Evolutionary conservation across 768 basidiomycete species (phyloP).

Genomic region (Russula sp.): DNA sequence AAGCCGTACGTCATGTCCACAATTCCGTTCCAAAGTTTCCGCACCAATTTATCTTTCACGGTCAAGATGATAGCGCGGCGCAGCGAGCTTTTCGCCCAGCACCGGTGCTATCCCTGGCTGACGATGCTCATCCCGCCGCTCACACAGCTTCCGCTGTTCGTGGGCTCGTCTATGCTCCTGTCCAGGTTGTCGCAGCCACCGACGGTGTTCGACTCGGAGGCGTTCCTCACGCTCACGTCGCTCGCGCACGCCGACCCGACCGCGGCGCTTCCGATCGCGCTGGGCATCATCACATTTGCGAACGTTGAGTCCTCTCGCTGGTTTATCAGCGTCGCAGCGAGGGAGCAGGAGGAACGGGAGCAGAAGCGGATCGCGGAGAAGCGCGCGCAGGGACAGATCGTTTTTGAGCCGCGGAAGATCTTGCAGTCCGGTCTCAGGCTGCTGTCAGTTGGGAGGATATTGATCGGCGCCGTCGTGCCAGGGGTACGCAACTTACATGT

Average conservation of each 20-base stretch:
- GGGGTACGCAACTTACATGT: conserved; percentile 43
- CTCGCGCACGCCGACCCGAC: conserved; percentile 68
- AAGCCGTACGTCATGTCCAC: conserved; percentile 14
- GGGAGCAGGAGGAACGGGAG: conserved; percentile 40
- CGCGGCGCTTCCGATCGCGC: conserved; percentile 55
- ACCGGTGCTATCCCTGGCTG: conserved; percentile 49
- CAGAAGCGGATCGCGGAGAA: conserved; percentile 41
- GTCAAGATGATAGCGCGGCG: conserved; percentile 44
- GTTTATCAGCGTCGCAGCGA: conserved; percentile 56
- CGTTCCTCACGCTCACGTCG: conserved; percentile 66
- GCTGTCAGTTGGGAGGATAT: conserved; percentile 58
- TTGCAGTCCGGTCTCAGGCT: conserved; percentile 49
- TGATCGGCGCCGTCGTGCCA: conserved; percentile 59
- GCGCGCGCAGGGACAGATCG: conserved; percentile 36
- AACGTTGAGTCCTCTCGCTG: conserved; percentile 74
- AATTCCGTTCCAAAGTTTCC: not conserved
- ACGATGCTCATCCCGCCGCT: conserved; percentile 56
- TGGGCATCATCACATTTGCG: conserved; percentile 69
- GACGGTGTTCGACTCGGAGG: conserved; percentile 65
- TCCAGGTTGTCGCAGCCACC: conserved; percentile 49
- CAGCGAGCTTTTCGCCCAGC: conserved; percentile 51
- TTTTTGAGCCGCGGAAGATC: conserved; percentile 41
- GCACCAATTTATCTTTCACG: not conserved
- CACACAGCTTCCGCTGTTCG: conserved; percentile 66
- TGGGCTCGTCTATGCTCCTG: conserved; percentile 55